Evolutionary conservation across 1,284 basidiomycete genomes (phyloP).

Genomic region (Neotropicomus parvogracilis): DNA sequence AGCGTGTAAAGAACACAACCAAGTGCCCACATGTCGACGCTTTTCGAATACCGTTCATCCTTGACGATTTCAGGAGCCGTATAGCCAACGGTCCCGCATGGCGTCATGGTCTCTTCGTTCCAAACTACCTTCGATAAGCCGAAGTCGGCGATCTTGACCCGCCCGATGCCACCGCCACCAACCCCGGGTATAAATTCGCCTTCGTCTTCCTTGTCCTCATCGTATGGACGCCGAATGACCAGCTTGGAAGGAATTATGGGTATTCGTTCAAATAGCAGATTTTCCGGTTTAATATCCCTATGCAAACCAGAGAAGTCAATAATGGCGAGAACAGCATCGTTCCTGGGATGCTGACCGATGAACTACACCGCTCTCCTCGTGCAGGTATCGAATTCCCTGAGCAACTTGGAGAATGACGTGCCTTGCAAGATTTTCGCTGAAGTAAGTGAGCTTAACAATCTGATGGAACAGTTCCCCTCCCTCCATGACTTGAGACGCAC

Average conservation of each 20-base stretch:
- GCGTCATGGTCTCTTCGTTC: conserved; percentile 99
- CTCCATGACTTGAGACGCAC: conserved; percentile 69
- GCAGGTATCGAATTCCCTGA: conserved; percentile 90
- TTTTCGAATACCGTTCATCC: conserved; percentile 97
- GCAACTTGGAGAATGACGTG: conserved; percentile 99
- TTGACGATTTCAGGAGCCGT: conserved; percentile 99
- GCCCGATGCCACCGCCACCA: conserved; percentile 96
- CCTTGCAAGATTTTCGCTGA: conserved; percentile 90
- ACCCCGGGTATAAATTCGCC: conserved; percentile 90
- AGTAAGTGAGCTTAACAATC: conserved; percentile 99
- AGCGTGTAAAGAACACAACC: conserved; percentile 98
- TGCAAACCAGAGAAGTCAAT: background rate
- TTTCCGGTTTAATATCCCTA: conserved; percentile 96
- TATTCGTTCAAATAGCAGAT: conserved; percentile 92
- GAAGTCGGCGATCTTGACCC: conserved; percentile 99
- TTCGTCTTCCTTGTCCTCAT: conserved; percentile 99
- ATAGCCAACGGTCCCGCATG: conserved; percentile 98
- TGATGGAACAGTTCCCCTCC: conserved; percentile 99
- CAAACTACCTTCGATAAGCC: conserved; percentile 98
- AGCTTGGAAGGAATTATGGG: conserved; percentile 87
- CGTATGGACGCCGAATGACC: conserved; percentile 80
- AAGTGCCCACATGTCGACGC: conserved; percentile 99
- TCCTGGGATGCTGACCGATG: conserved; percentile 53
- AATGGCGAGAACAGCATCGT: background rate
- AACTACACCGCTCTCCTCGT: conserved; percentile 97